Evolutionary conservation across 257 asterid species (phyloP).

Genomic region (Eustoma russellianum): DNA sequence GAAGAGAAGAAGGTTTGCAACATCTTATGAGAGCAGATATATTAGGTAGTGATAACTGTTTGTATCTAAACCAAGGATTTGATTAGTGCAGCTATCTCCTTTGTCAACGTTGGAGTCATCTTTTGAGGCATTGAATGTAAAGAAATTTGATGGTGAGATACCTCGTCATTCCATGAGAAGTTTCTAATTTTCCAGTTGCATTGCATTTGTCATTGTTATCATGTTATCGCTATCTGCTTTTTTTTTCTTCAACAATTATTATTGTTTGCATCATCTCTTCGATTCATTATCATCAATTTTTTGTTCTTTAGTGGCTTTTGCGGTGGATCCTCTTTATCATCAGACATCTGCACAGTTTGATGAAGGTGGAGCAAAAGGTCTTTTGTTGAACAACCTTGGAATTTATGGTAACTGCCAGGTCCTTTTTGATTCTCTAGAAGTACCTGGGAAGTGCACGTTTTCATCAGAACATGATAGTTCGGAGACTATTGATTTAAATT

Average conservation of each 20-base stretch:
- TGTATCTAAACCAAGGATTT: slow-evolving; percentile 15
- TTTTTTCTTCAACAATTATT: too few species aligned
- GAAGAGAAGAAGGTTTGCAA: slow-evolving; percentile 60
- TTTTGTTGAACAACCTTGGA: slow-evolving; percentile 87
- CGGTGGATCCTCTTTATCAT: slow-evolving; percentile 95
- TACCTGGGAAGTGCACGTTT: slow-evolving; percentile 68
- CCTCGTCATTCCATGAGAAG: slow-evolving; percentile 7
- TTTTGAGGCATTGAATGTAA: slow-evolving; percentile 66
- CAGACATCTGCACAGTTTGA: slow-evolving; percentile 98
- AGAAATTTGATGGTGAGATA: slow-evolving; percentile 87
- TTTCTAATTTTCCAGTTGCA: slow-evolving; percentile 5
- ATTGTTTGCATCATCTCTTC: too few species aligned
- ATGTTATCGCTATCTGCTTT: too few species aligned
- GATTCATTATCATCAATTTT: background rate
- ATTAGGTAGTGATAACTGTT: background rate
- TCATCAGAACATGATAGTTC: slow-evolving; percentile 23
- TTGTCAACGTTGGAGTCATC: slow-evolving; percentile 86
- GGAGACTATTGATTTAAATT: slow-evolving; percentile 60
- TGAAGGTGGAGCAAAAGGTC: slow-evolving; percentile 98
- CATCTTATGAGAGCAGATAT: background rate
- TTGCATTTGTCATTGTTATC: too few species aligned
- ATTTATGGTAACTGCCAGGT: slow-evolving; percentile 81
- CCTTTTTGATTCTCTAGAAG: slow-evolving; percentile 81
- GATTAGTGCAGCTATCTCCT: slow-evolving; percentile 72
- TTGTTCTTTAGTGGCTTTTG: slow-evolving; percentile 59